Evolutionary conservation across 257 asterid species (phyloP), one percentile per base, ranked within the genome.

Genomic region (Scutellaria baicalensis): DNA sequence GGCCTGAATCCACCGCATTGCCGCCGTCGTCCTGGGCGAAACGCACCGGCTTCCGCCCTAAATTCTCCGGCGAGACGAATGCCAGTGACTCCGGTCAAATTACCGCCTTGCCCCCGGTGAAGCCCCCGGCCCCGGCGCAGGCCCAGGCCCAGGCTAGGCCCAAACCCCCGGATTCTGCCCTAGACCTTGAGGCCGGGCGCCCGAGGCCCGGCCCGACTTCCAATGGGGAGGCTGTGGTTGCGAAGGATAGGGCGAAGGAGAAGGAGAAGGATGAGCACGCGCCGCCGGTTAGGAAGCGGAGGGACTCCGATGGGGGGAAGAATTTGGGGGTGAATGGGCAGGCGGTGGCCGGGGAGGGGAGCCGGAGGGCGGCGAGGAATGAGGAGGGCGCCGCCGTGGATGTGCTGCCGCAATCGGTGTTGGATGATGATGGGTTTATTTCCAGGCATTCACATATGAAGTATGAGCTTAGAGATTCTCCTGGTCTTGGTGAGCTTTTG

Each of bases 1-100:
- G 80, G 2, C 89, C 92, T 10, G 97, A 89, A 5, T 55, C 96
- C 9, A 72, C 86, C 6, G 81, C 95, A 81, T 77, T 86, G 88
- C 99, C 99, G 31, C 96, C 97, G 3, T 69, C 97, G 5, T 82
- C 99, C 2, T 94, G 99, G 97, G 99, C 99, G 0, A 94, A 94
- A 43, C 83, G 88, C 16, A 94, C 97, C 38, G 99, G 97, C 3
- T 94, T 94, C 64, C 89, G 97, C 42, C 97, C 99, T 9, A 89
- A 91, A 78, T 88, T 94, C 75, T 89, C 97, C 27, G 99, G 97
- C 6, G 97, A 94, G 88, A 84, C 97, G 2, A 91, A 85, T 77
- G 95, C 95, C 60, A 80, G 79, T 18, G 91, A 87, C 48, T 91
- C 97, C 13, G 97, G 91, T 2, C 91, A 80, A 77, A 84, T 89